Evolutionary conservation across 1,139 yeast genomes (phyloP).

Genomic region (Diutina sp.): DNA sequence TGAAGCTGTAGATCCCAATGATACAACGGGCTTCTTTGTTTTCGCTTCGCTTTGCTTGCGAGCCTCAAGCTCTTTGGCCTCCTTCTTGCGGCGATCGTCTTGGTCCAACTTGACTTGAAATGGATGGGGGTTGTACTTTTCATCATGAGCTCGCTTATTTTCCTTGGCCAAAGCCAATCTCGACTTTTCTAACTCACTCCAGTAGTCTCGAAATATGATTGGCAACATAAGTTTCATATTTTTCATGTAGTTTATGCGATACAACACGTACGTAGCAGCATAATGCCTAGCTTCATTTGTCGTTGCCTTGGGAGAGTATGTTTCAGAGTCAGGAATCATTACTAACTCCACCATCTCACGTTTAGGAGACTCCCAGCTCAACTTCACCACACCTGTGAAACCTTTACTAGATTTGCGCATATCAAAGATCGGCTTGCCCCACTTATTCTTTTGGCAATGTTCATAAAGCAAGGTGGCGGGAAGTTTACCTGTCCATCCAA

Average conservation of each 20-base stretch:
- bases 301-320: slow-evolving; percentile 55
- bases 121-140: slow-evolving; percentile 56
- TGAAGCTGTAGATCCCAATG: neutral
- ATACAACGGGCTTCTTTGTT: slow-evolving; percentile 27
- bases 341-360: slow-evolving; percentile 47
- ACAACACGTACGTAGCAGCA: slow-evolving; percentile 82
- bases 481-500: slow-evolving; percentile 86
- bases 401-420: slow-evolving; percentile 46
- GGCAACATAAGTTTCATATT: slow-evolving; percentile 84
- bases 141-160: slow-evolving; percentile 35
- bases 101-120: slow-evolving; percentile 49
- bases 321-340: slow-evolving; percentile 45
- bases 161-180: slow-evolving; percentile 31
- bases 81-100: slow-evolving; percentile 27
- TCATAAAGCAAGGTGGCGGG: slow-evolving; percentile 84
- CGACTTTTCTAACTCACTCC: slow-evolving; percentile 59
- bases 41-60: slow-evolving; percentile 23
- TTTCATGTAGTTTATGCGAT: slow-evolving; percentile 66
- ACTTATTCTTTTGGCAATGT: slow-evolving; percentile 75
- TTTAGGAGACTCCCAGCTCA: slow-evolving; percentile 72
- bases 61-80: slow-evolving; percentile 31
- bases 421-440: slow-evolving; percentile 78
- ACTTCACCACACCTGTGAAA: slow-evolving; percentile 42
- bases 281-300: slow-evolving; percentile 82
- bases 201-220: slow-evolving; percentile 61